Base-by-base conservation (phyloP, 768 basidiomycete species). In the Hygrophoropsis aurantiaca region DNA sequence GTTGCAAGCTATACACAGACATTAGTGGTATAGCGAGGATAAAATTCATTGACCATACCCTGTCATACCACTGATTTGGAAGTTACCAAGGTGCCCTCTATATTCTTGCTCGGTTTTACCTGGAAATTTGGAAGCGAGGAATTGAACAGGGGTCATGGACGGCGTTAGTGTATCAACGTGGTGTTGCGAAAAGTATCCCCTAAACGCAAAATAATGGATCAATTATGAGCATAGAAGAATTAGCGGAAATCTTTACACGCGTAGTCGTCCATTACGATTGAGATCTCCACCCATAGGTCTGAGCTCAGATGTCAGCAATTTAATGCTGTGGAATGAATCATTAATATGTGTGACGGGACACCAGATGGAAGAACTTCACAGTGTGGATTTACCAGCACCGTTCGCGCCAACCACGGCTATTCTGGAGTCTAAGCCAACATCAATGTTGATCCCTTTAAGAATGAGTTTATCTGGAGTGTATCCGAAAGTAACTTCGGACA, bases 31-130 rank as follows among this genome's bases (percentile, higher is more conserved):
- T 26, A 13, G 42, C 48, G 26, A 18, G n/a, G 20, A 21, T 35
- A 15, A 20, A 40, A 45, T 27, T 27, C 25, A 19, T 23, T 47
- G 34, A 25, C 59, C 73, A 30, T 42, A 87, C 89, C 90, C 89
- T 2, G 94, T 95, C 82, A 95, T 85, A 35, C 94, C 93, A 50
- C 90, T 97, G 58, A 97, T 95, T 58, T 97, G 94, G 73, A 98
- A 97, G 49, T 94, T 93, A 5, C 95, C 97, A 11, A 99, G 76
- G 70, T 98, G 97, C n/a, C 70, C 66, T 51, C 97, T 80, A 65
- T 98, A 98, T 64, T 97, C 97, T 66, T 97, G 95, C 67, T 98
- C 97, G 5, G 80, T 91, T 68, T 86, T 87, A 0, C 97, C 95
- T 1, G 97, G 97, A 74, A 89, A 97, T 59, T 81, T 90, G 19